Conservation (phyloP, 306 rosid species). For the Corylus heterophylla region DNA sequence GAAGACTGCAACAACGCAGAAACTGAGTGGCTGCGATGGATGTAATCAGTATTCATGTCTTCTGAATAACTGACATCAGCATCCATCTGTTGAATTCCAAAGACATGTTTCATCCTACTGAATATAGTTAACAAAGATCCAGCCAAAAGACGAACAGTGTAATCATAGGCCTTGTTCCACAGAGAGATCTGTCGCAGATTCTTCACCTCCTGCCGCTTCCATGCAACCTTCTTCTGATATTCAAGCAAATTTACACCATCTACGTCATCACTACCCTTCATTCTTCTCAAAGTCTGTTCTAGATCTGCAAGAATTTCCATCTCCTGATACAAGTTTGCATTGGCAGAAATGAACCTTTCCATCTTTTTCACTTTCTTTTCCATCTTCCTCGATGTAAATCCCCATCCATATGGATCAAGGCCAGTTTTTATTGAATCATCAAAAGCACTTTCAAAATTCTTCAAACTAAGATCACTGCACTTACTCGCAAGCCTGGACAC, state of each 20-base stretch:
- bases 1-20: conserved; percentile 71
- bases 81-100: conserved; percentile 60
- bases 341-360: conserved; percentile 74
- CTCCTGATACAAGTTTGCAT: conserved; percentile 88
- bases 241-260: conserved; percentile 54
- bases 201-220: conserved; percentile 86
- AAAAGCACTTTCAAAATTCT: conserved; percentile 58
- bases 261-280: conserved; percentile 60
- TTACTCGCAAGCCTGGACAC: conserved; percentile 84
- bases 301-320: conserved; percentile 89
- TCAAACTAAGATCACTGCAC: conserved; percentile 75
- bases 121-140: conserved; percentile 79
- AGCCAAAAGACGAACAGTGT: conserved; percentile 62
- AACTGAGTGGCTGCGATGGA: conserved; percentile 66
- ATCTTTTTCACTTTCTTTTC: conserved; percentile 83
- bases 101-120: conserved; percentile 69
- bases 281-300: conserved; percentile 77
- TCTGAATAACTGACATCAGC: conserved; percentile 39
- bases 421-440: conserved; percentile 54
- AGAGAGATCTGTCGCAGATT: conserved; percentile 63
- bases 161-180: conserved; percentile 89
- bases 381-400: conserved; percentile 71
- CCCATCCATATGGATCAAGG: conserved; percentile 71
- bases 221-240: conserved; percentile 73
- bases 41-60: conserved; percentile 45